phyloP scores from a whole-genome alignment of 148 eudicot species.

The Rhododendron vialii region DNA sequence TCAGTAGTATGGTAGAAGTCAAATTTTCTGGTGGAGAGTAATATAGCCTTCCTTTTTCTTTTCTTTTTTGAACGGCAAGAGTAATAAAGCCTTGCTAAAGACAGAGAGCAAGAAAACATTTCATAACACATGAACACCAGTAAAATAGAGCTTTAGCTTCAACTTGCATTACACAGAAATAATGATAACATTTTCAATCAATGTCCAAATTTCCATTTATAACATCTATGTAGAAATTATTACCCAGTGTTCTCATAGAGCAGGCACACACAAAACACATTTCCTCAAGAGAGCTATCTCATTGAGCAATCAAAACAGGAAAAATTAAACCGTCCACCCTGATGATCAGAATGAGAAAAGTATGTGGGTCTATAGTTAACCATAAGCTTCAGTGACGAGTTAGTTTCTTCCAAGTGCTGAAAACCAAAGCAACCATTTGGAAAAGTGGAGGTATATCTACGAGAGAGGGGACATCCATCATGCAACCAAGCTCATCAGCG shows the following conservation, averaged over 20 bases:
- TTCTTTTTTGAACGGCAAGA: not conserved
- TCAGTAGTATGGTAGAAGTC: slow-evolving; percentile 42
- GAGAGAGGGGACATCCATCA: not conserved
- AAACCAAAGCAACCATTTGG: slow-evolving; percentile 6
- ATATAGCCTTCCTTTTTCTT: no score
- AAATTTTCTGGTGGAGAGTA: slow-evolving; percentile 50
- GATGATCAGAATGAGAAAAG: not conserved
- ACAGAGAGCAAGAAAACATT: slow-evolving; percentile 2
- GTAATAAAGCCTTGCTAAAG: not conserved
- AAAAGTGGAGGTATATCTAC: not conserved
- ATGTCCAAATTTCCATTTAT: not conserved
- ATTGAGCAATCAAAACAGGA: not conserved
- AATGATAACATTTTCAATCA: not conserved
- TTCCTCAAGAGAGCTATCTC: not conserved
- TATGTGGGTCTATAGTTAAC: not conserved
- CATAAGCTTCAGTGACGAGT: not conserved
- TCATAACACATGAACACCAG: not conserved
- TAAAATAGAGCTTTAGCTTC: not conserved
- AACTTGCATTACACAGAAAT: not conserved
- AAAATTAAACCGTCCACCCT: not conserved
- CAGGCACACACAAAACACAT: not conserved
- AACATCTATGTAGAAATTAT: not conserved
- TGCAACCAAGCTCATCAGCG: not conserved
- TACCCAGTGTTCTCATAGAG: not conserved
- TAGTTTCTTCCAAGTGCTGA: not conserved